Evolutionary conservation across 495 filamentous ascomycete genomes (phyloP).

Genomic region (Neurospora africana): DNA sequence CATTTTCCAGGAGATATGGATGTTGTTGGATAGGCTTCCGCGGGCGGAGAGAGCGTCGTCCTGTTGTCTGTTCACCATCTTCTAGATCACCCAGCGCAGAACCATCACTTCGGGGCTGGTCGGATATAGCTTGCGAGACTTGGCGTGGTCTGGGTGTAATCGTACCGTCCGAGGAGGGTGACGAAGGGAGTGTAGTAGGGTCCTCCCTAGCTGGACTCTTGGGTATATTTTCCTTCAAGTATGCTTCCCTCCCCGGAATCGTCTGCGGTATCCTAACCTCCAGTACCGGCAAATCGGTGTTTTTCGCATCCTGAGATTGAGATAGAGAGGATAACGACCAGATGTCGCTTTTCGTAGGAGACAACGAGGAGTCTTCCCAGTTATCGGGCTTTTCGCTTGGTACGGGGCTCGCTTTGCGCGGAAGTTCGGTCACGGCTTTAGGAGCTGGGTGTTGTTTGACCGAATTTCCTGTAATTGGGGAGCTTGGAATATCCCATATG

Average conservation of each 20-base stretch:
- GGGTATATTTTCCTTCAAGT: background rate
- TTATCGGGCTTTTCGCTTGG: background rate
- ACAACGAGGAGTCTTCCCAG: background rate
- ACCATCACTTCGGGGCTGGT: background rate
- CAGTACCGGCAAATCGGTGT: background rate
- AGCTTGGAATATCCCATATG: conserved; percentile 8
- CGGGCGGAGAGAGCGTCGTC: conserved; percentile 44
- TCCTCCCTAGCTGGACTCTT: background rate
- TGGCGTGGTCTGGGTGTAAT: background rate
- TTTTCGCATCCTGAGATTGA: background rate
- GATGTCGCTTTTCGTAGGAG: background rate
- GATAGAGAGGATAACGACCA: background rate
- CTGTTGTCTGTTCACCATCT: conserved; percentile 6
- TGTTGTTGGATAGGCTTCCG: conserved; percentile 68
- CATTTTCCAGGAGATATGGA: conserved; percentile 59
- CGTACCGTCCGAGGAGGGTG: background rate
- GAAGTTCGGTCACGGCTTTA: background rate
- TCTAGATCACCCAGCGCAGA: conserved; percentile 5
- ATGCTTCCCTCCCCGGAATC: background rate
- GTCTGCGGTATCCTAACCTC: background rate
- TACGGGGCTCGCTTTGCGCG: background rate
- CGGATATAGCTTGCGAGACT: background rate
- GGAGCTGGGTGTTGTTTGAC: background rate
- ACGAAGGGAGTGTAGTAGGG: background rate
- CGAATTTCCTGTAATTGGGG: background rate